Base-by-base conservation (phyloP, 768 basidiomycete genomes). In the Termitomyces sp. region DNA sequence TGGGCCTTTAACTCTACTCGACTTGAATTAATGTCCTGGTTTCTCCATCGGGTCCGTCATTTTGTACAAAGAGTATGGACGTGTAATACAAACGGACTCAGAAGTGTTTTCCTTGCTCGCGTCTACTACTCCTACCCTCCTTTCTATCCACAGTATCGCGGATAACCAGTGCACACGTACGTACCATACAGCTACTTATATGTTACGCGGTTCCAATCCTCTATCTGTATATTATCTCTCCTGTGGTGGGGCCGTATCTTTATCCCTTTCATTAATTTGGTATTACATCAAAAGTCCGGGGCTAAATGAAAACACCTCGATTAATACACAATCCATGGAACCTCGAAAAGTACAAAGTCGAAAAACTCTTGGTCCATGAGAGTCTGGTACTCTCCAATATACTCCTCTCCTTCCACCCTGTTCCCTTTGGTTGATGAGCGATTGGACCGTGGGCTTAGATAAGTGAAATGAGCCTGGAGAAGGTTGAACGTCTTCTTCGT, bases 321-420 rank as follows among this genome's bases (percentile, higher is more conserved):
- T 76, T 76, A 88, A 64, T 83, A 79, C 40, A 87, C 74, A 63
- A 97, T 90, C 89, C 90, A 94, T 33, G 92, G 93, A 54, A 99
- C 83, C 71, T 98, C 96, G 68, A 87, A 95, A 67, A 96, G 68
- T 24, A 98, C 92, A 66, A 98, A 99, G 72, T 96, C 93, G 69
- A 89, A 94, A 69, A 90, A 91, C 71, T 99, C 96, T 70, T 95
- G 90, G 67, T 99, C 97, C 79, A 99, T 83, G 38, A 99, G 74
- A 13, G 84, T 82, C 69, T 94, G 91, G 70, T 90, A 99, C 71
- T 99, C 96, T 62, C 94, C 96, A 14, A 83, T 79, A 56, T 92
- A 87, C 28, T 94, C 92, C 5, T 88, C 86, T 45, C 71, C 73
- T 0, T 71, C 74, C 9, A 65, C 66, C 61, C 75, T 75, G 61